These are phyloP conservation scores for Rauvolfia tetraphylla DNA, from an alignment of 257 asterid species.

Conservation along the genomic window DNA sequence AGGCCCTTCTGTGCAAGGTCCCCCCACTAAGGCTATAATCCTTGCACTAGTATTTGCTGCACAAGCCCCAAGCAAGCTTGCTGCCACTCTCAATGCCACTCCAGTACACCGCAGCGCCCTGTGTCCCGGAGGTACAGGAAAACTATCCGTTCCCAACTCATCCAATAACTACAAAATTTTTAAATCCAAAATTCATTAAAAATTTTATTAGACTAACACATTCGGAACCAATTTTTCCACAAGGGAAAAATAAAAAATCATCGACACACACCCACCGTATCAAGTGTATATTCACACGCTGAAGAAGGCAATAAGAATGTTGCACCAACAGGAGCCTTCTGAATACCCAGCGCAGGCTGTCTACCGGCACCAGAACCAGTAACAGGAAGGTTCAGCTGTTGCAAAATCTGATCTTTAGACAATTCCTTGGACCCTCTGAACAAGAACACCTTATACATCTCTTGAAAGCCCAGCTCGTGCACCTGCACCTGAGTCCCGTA, in stretches of 20 bases:
- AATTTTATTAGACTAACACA: not conserved
- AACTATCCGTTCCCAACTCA: conserved; percentile 81
- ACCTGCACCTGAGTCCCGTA: conserved; percentile 97
- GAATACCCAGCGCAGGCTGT: conserved; percentile 51
- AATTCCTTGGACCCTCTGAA: conserved; percentile 82
- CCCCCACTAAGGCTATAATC: conserved; percentile 87
- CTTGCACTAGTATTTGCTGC: conserved; percentile 80
- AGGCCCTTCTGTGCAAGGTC: conserved; percentile 99
- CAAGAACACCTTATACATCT: conserved; percentile 79
- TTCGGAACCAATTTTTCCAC: not conserved
- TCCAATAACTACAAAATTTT: conserved; percentile 70
- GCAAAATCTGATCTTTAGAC: conserved; percentile 83
- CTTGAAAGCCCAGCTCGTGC: conserved; percentile 87
- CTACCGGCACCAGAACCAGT: conserved; percentile 33
- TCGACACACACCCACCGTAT: conserved; percentile 41
- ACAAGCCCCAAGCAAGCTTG: conserved; percentile 86
- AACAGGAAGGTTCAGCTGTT: conserved; percentile 68
- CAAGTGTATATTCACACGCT: conserved; percentile 76
- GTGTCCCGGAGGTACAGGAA: conserved; percentile 77
- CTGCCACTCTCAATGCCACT: conserved; percentile 88
- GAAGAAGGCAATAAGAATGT: conserved; percentile 81
- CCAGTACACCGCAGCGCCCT: conserved; percentile 91
- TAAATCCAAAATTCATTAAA: not conserved
- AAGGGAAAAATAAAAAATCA: not conserved
- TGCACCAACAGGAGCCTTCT: conserved; percentile 56